Evolutionary conservation across 371 early-diverging fungal species (phyloP).

Genomic region (Mortierella sp.): DNA sequence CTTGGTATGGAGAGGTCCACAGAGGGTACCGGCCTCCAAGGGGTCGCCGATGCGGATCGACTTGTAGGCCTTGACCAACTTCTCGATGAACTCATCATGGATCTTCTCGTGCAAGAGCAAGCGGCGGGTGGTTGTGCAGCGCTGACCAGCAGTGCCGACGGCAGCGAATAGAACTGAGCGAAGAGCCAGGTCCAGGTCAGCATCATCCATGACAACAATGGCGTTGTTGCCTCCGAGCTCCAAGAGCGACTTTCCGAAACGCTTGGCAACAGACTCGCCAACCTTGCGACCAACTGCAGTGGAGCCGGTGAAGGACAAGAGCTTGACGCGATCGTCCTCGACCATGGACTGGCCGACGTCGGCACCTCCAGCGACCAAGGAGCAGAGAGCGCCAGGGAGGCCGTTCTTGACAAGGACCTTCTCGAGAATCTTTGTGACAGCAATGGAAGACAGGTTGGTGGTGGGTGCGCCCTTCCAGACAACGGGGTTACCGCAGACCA

Average conservation of each 20-base stretch:
- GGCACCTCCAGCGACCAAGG: slow-evolving; percentile 90
- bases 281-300: slow-evolving; percentile 84
- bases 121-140: slow-evolving; percentile 96
- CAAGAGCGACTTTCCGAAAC: slow-evolving; percentile 90
- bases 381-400: slow-evolving; percentile 89
- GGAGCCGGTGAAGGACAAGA: slow-evolving; percentile 94
- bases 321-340: slow-evolving; percentile 75
- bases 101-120: slow-evolving; percentile 93
- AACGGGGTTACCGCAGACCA: slow-evolving; percentile 94
- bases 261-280: slow-evolving; percentile 82
- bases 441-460: slow-evolving; percentile 87
- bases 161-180: slow-evolving; percentile 94
- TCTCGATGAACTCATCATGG: slow-evolving; percentile 86
- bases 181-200: slow-evolving; percentile 93
- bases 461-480: slow-evolving; percentile 97
- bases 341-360: slow-evolving; percentile 89
- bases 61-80: slow-evolving; percentile 84
- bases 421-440: slow-evolving; percentile 90
- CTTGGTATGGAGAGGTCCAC: slow-evolving; percentile 95
- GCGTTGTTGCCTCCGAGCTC: slow-evolving; percentile 98
- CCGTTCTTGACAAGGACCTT: slow-evolving; percentile 87
- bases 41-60: slow-evolving; percentile 96
- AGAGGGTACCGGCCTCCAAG: slow-evolving; percentile 82
- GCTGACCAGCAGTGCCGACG: slow-evolving; percentile 97
- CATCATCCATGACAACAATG: slow-evolving; percentile 92